Evolutionary conservation across 2,329 filamentous ascomycete species (phyloP).

Genomic region (Exophiala xenobiotica): DNA sequence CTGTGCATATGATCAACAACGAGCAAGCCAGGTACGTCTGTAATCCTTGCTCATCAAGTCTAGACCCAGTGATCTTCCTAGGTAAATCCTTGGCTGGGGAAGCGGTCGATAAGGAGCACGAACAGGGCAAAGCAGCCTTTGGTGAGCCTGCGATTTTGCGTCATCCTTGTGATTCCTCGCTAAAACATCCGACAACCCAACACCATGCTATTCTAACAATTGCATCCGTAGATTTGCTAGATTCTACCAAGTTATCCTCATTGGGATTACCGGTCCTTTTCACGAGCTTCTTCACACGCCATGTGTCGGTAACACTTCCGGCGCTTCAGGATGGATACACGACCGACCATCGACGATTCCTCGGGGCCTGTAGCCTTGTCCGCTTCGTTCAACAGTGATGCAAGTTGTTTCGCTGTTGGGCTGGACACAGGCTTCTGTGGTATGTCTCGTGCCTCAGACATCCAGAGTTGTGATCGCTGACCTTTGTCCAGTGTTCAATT

Average conservation of each 20-base stretch:
- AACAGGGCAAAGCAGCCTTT: no score
- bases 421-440: constrained; percentile 82
- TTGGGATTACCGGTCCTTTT: background rate
- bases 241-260: background rate
- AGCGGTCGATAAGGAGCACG: background rate
- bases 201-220: constrained; percentile 9
- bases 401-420: constrained; percentile 82
- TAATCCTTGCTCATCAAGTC: no score
- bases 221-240: background rate
- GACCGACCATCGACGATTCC: constrained; percentile 78
- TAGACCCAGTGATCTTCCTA: no score
- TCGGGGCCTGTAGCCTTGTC: constrained; percentile 74
- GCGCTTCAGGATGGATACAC: constrained; percentile 71
- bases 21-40: background rate
- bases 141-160: constrained; percentile 4
- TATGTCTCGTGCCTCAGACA: constrained; percentile 45
- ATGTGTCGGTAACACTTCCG: constrained; percentile 1
- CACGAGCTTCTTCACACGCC: background rate
- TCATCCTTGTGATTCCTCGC: background rate
- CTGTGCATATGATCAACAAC: background rate
- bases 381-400: constrained; percentile 80
- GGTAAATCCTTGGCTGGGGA: no score
- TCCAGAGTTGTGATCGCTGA: background rate
- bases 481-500: constrained; percentile 63
- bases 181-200: background rate